Conservation (phyloP, 2,329 filamentous ascomycete genomes). For the Neofusicoccum ribis region DNA sequence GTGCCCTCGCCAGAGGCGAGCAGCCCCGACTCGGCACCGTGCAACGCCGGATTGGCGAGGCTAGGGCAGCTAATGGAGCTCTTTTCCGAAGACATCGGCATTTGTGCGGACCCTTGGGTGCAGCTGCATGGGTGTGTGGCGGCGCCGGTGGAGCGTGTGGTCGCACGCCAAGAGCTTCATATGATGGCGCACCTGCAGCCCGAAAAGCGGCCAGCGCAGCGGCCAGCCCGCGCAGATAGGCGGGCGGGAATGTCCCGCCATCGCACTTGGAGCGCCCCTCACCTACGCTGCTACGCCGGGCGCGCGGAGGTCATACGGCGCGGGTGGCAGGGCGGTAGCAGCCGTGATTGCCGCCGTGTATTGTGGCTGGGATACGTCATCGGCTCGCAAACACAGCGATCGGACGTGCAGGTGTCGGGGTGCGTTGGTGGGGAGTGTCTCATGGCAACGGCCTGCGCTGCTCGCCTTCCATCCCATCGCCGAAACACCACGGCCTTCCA, state of each 20-base stretch:
- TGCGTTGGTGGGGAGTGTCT: conserved; percentile 17
- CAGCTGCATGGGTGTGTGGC: neutral
- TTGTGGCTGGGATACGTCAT: conserved; percentile 6
- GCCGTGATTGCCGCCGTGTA: conserved; percentile 18
- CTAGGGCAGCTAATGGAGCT: conserved; percentile 2
- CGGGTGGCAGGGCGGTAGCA: neutral
- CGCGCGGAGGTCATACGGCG: neutral
- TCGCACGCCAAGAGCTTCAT: neutral
- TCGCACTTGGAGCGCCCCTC: conserved; percentile 4
- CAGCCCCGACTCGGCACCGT: neutral
- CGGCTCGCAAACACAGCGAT: conserved; percentile 11
- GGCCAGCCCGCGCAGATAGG: neutral
- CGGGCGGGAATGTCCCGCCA: neutral
- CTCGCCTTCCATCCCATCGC: conserved; percentile 1
- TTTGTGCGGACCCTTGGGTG: neutral
- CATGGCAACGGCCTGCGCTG: conserved; percentile 14
- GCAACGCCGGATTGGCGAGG: neutral
- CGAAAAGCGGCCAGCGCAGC: neutral
- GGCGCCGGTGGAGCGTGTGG: neutral
- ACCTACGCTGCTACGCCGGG: neutral
- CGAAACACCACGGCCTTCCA: conserved; percentile 17
- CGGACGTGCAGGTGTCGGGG: conserved; percentile 1
- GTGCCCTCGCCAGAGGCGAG: neutral
- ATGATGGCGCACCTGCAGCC: too few species aligned
- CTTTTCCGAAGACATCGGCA: conserved; percentile 3